phyloP scores from a whole-genome alignment of 371 early-diverging fungal species.

The Capillidium heterosporum region DNA sequence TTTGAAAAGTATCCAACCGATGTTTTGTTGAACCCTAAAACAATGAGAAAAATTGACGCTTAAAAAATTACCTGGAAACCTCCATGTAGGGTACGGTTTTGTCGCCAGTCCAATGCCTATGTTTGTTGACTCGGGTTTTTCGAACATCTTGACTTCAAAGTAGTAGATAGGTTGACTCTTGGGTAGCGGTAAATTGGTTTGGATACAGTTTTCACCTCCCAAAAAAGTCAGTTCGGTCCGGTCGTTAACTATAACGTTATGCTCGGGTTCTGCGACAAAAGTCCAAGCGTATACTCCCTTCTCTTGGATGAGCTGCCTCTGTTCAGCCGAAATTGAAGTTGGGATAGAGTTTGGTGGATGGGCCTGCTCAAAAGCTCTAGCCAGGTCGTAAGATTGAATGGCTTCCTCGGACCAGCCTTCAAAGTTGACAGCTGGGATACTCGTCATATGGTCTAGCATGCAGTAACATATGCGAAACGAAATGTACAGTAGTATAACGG shows the following conservation, averaged over 20 bases:
- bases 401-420: constrained; percentile 6
- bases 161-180: constrained; percentile 57
- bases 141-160: constrained; percentile 57
- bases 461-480: too few species aligned
- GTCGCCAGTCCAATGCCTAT: constrained; percentile 46
- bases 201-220: constrained; percentile 52
- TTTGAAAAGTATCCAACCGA: constrained; percentile 52
- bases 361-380: constrained; percentile 21
- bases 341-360: constrained; percentile 41
- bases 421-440: too few species aligned
- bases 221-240: constrained; percentile 57
- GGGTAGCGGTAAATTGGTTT: constrained; percentile 64
- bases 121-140: constrained; percentile 28
- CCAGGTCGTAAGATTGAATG: not conserved
- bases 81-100: constrained; percentile 43
- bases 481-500: too few species aligned
- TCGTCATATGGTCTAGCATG: too few species aligned
- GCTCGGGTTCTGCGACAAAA: constrained; percentile 46
- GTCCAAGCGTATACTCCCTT: constrained; percentile 73
- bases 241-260: constrained; percentile 38
- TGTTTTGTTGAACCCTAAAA: constrained; percentile 33
- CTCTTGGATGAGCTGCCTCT: constrained; percentile 51
- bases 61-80: constrained; percentile 32
- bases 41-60: not conserved
- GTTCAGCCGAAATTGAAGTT: constrained; percentile 44